These are phyloP conservation scores for Nemophila menziesii DNA, from an alignment of 257 asterid genomes.

Conservation along the genomic window DNA sequence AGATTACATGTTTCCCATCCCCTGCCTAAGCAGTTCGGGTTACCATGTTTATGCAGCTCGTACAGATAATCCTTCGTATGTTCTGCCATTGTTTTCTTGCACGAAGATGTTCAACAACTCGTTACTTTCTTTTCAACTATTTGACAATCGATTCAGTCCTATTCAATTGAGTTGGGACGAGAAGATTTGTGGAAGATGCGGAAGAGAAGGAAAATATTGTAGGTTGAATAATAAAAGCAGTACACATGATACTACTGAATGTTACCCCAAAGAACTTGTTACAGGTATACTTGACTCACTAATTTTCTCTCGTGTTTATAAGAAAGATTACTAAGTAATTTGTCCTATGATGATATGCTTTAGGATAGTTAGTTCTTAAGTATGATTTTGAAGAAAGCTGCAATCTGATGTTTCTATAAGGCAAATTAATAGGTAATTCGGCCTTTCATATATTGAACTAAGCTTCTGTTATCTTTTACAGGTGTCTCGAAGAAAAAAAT, in stretches of 20 bases:
- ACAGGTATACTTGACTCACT: not conserved
- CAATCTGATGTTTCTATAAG: no score
- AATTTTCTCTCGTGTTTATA: not conserved
- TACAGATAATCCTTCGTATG: no score
- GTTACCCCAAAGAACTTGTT: slow-evolving; percentile 11
- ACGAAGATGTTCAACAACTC: not conserved
- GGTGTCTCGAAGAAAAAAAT: not conserved
- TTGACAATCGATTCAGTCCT: not conserved
- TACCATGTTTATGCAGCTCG: not conserved
- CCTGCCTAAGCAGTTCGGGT: not conserved
- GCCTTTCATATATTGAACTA: not conserved
- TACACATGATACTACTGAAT: slow-evolving; percentile 18
- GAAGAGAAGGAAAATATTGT: slow-evolving; percentile 15
- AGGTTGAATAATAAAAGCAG: slow-evolving; percentile 8
- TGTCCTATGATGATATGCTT: not conserved
- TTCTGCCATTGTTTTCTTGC: not conserved
- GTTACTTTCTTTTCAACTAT: not conserved
- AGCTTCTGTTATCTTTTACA: not conserved
- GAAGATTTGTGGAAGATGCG: slow-evolving; percentile 23
- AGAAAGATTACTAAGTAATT: not conserved
- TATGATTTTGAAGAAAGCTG: no score
- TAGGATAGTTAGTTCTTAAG: no score
- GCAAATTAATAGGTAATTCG: not conserved
- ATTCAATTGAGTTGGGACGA: not conserved
- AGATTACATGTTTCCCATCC: not conserved